Evolutionary conservation across 169 alveolate genomes (phyloP), one percentile per base, ranked within the genome.

Genomic region (Fabrea salina): DNA sequence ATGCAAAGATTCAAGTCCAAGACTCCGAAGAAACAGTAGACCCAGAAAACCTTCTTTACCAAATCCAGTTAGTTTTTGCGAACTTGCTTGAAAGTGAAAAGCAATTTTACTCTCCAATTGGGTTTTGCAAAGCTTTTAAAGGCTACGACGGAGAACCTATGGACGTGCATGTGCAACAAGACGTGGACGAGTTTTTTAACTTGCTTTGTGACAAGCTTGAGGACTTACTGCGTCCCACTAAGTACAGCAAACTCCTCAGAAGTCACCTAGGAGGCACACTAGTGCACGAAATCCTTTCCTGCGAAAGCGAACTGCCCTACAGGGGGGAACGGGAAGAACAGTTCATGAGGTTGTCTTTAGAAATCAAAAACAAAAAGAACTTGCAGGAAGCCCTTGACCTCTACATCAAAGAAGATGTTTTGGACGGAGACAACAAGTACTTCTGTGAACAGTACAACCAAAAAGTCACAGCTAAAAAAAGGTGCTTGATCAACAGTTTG

Each of bases 161-260:
- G n/a, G 82, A 89, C 80, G 90, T 89, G 19, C 61, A 86, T 67
- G 89, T 84, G 6, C 86, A 91, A 76, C 75, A 89, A 82, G 97
- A 93, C 79, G 92, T 91, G 7, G 93, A 93, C 76, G 97, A 93
- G 85, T 93, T 91, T 71, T 91, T 82, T 43, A 88, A 87, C 47
- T 68, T 82, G 39, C 64, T 93, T 3, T 87, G 87, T 33, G 96
- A 91, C 74, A 88, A 82, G 58, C 41, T 93, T 54, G 97, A 93
- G 67, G 72, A 82, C 30, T 84, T 85, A 53, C 56, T 90, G 4
- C 88, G 87, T 77, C 64, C 59, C 16, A 90, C 91, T 8, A 43
- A 74, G 19, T 64, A 86, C 22, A 79, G 81, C 39, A 75, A 86
- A 33, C 51, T 93, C 13, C 67, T 93, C n/a, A 87, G 81, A 54